These are phyloP conservation scores for Globisporangium barbulae DNA, from an alignment of 352 stramenopile genomes.

Conservation along the genomic window DNA sequence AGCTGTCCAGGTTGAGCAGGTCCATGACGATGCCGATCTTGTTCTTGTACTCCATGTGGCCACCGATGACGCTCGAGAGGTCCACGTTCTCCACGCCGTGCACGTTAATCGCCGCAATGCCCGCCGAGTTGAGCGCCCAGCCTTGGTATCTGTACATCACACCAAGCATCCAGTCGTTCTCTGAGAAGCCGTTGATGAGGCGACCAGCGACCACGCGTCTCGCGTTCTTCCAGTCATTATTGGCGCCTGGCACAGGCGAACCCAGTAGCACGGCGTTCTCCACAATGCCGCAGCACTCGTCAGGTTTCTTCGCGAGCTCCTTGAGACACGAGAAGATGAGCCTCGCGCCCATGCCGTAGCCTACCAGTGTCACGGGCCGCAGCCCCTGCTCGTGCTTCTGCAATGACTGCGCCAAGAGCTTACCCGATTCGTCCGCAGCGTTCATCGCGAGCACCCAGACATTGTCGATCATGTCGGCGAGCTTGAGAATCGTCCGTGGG, in stretches of 20 bases:
- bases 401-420: conserved; percentile 69
- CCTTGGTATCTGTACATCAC: conserved; percentile 90
- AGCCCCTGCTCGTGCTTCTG: conserved; percentile 65
- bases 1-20: conserved; percentile 64
- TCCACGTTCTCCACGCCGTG: conserved; percentile 80
- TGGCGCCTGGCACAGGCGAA: conserved; percentile 54
- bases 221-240: conserved; percentile 67
- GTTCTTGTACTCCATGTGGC: conserved; percentile 88
- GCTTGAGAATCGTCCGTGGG: conserved; percentile 61
- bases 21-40: conserved; percentile 85
- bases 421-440: conserved; percentile 61
- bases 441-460: conserved; percentile 84
- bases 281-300: conserved; percentile 72
- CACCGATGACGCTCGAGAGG: conserved; percentile 72
- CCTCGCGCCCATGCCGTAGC: conserved; percentile 87
- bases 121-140: conserved; percentile 75
- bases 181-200: conserved; percentile 89
- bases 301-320: conserved; percentile 60
- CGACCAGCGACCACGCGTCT: conserved; percentile 75
- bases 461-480: conserved; percentile 83
- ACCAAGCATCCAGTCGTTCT: conserved; percentile 89
- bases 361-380: conserved; percentile 86
- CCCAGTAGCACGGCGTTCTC: conserved; percentile 89
- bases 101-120: conserved; percentile 64
- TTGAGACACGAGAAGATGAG: conserved; percentile 90